Conservation (phyloP, 768 basidiomycete genomes). For the Galerina marginata region DNA sequence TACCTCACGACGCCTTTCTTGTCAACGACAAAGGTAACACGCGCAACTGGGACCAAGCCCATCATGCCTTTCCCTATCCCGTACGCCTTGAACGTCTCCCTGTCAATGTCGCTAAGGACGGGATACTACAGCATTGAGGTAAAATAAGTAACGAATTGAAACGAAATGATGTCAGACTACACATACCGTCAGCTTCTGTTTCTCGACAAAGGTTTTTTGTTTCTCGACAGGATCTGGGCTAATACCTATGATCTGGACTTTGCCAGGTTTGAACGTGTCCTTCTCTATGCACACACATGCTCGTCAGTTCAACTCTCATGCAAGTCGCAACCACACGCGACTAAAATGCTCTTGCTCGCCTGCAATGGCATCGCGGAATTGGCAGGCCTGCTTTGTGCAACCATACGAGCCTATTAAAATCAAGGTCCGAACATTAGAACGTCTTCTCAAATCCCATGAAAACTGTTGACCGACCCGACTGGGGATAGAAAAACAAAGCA, state of each 20-base stretch:
- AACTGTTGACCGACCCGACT: slow-evolving; percentile 51
- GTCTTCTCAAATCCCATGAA: neutral
- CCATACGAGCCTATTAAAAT: slow-evolving; percentile 62
- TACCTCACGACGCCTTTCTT: slow-evolving; percentile 70
- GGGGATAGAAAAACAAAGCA: slow-evolving; percentile 82
- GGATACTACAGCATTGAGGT: slow-evolving; percentile 58
- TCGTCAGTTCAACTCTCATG: neutral
- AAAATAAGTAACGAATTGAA: neutral
- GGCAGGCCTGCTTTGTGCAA: slow-evolving; percentile 83
- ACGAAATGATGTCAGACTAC: neutral
- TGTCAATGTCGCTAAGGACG: slow-evolving; percentile 73
- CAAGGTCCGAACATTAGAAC: neutral
- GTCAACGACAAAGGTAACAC: slow-evolving; percentile 82
- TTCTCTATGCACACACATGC: slow-evolving; percentile 47
- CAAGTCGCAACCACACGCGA: neutral
- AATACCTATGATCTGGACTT: slow-evolving; percentile 74
- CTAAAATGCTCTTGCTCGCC: slow-evolving; percentile 43
- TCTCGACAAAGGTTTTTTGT: slow-evolving; percentile 78
- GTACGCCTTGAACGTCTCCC: slow-evolving; percentile 67
- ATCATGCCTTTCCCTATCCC: slow-evolving; percentile 69
- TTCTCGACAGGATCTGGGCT: slow-evolving; percentile 74
- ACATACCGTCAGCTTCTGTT: slow-evolving; percentile 67
- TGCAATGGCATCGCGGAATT: slow-evolving; percentile 79
- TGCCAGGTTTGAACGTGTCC: slow-evolving; percentile 65
- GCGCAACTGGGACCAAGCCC: slow-evolving; percentile 61